Base-by-base conservation (phyloP, 768 basidiomycete genomes). In the Suillus alpinus region DNA sequence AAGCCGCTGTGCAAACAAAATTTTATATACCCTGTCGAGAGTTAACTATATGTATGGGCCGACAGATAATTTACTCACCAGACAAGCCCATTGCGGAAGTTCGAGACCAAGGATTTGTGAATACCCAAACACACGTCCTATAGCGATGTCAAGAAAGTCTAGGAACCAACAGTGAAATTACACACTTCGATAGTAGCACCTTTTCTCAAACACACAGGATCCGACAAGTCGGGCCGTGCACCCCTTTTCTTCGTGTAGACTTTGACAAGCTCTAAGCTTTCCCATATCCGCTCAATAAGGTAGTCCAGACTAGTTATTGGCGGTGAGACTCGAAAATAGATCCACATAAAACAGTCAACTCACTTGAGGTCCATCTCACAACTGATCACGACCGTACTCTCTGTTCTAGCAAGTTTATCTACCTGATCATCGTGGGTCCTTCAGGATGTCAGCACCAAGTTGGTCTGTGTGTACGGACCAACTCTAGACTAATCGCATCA, bases 211-310 rank as follows among this genome's bases (percentile, higher is more conserved):
- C 91, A 93, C 53, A 98, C 86, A 29, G 97, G 97, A 73, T 99
- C 97, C 1, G 80, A 75, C 13, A 99, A 75, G 72, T 98, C 97
- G 3, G 97, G 95, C 65, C 91, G 91, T 34, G 82, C 91, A n/a
- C 96, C 97, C 47, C 97, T 83, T 73, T 95, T 95, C 77, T 99
- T 99, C 3, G 97, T 99, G 75, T 98, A 99, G 49, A 99, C 86
- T 69, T 95, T 95, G 58, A 90, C 89, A 7, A 93, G 81, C 57
- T 81, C 78, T n/a, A 94, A 81, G 61, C 90, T 85, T 32, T 87
- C 88, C 89, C 89, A 92, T 62, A 92, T 86, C 23, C 86, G 82
- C 63, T 89, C 88, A 59, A 91, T 83, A 40, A 92, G 80, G 68
- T 91, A 86, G 68, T 85, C 82, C 58, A 92, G 75, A 72, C 91